Base-by-base conservation (phyloP, 2,329 filamentous ascomycete species). In the Cordyceps javanica region DNA sequence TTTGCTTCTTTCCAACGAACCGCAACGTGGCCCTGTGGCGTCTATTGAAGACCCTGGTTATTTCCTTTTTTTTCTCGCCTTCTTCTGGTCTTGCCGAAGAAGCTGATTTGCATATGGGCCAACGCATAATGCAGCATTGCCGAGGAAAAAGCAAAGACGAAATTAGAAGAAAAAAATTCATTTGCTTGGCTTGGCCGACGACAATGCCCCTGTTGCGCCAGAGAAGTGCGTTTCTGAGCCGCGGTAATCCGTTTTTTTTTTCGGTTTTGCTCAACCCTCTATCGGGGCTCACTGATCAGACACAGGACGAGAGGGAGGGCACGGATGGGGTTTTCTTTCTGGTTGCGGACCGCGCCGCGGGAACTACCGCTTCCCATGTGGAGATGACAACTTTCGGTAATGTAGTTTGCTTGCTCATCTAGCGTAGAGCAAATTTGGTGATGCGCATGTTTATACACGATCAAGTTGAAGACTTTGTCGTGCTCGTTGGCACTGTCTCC, bases 301-400 rank as follows among this genome's bases (percentile, higher is more conserved):
- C 41, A 46, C 30, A 42, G 30, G 28, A 55, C 30, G 53, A n/a
- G n/a, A n/a, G n/a, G n/a, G n/a, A 55, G 42, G 41, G 42, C 53
- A 55, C 53, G 53, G 53, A 55, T 46, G 53, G 53, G 53, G 53
- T 39, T 28, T 44, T 23, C 13, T 52, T 41, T 2, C 16, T 21
- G 16, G 9, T 23, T 42, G 36, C 51, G 39, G 51, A 45, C 51
- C 51, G 51, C 21, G n/a, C 13, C 34, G 39, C 53, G 53, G 52
- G 53, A 55, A 48, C 53, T 55, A 32, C 53, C 53, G 53, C 32
- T 14, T 28, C 32, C 32, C 41, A 39, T 48, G 53, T 55, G 53
- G 53, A 55, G 53, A 55, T 46, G 38, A 26, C 48, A 25, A 28
- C 34, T 38, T n/a, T 52, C 23, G 16, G 25, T 52, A 16, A 41